These are phyloP conservation scores for Crithidia fasciculata DNA, from an alignment of 208 protist genomes.

Conservation along the genomic window DNA sequence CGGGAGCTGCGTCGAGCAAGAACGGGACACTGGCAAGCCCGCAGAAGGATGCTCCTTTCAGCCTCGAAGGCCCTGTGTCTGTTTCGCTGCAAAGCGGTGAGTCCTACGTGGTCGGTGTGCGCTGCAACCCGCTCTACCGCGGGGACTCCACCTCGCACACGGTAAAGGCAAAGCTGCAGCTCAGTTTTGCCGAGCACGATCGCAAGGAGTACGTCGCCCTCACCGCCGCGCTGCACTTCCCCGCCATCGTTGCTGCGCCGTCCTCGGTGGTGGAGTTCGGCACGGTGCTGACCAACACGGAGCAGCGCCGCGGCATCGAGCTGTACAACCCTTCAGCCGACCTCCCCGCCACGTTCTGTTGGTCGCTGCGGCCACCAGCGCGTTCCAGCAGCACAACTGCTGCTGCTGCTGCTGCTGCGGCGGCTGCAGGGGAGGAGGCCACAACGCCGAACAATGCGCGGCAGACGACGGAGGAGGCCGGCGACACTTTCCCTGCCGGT, in stretches of 20 bases:
- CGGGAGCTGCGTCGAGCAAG: neutral
- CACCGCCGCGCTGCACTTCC: slow-evolving; percentile 85
- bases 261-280: slow-evolving; percentile 89
- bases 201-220: slow-evolving; percentile 87
- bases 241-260: slow-evolving; percentile 83
- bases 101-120: slow-evolving; percentile 82
- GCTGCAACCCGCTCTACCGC: slow-evolving; percentile 86
- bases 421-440: neutral
- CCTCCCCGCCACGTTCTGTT: slow-evolving; percentile 79
- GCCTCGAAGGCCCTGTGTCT: slow-evolving; percentile 55
- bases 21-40: neutral
- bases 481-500: slow-evolving; percentile 30
- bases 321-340: slow-evolving; percentile 84
- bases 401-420: neutral
- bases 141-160: slow-evolving; percentile 79
- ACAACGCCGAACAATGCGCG: neutral
- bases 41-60: slow-evolving; percentile 64
- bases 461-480: slow-evolving; percentile 33
- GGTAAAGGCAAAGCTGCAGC: slow-evolving; percentile 68
- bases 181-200: slow-evolving; percentile 92
- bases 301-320: slow-evolving; percentile 67
- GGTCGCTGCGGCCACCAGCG: slow-evolving; percentile 53
- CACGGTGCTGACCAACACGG: slow-evolving; percentile 92
- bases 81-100: slow-evolving; percentile 78
- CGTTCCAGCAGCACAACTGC: neutral